phyloP scores from a whole-genome alignment of 768 basidiomycete species.

The Suillus spraguei region DNA sequence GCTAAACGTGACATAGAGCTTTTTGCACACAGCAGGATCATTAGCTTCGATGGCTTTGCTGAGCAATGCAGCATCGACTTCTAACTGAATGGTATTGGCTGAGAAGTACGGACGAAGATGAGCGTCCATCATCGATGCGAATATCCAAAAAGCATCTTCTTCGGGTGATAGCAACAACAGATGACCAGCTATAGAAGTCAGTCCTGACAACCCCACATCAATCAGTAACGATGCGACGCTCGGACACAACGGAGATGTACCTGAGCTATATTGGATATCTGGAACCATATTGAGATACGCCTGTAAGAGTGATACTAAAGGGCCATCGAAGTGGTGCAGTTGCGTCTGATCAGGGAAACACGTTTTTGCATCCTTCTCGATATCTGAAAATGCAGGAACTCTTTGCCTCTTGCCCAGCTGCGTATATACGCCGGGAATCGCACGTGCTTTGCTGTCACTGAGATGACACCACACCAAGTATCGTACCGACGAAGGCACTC shows the following conservation, averaged over 20 bases:
- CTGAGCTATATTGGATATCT: constrained; percentile 68
- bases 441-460: constrained; percentile 73
- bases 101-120: constrained; percentile 82
- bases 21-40: constrained; percentile 63
- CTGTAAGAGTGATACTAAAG: constrained; percentile 60
- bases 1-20: constrained; percentile 64
- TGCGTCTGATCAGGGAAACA: constrained; percentile 63
- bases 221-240: constrained; percentile 6
- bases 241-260: constrained; percentile 38
- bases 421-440: constrained; percentile 68
- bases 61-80: constrained; percentile 77
- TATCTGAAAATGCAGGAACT: constrained; percentile 50
- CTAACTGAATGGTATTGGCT: constrained; percentile 58
- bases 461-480: constrained; percentile 85
- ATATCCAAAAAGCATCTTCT: constrained; percentile 92
- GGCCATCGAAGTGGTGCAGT: constrained; percentile 55
- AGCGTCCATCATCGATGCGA: constrained; percentile 83
- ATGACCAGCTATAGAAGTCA: constrained; percentile 72
- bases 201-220: constrained; percentile 41
- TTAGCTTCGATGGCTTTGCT: constrained; percentile 65
- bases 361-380: constrained; percentile 58
- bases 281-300: constrained; percentile 88
- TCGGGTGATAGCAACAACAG: constrained; percentile 76
- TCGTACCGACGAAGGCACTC: constrained; percentile 80
- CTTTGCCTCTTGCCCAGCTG: constrained; percentile 59